These are phyloP conservation scores for Malus hybrid DNA, from an alignment of 331 rosid species.

Conservation along the genomic window DNA sequence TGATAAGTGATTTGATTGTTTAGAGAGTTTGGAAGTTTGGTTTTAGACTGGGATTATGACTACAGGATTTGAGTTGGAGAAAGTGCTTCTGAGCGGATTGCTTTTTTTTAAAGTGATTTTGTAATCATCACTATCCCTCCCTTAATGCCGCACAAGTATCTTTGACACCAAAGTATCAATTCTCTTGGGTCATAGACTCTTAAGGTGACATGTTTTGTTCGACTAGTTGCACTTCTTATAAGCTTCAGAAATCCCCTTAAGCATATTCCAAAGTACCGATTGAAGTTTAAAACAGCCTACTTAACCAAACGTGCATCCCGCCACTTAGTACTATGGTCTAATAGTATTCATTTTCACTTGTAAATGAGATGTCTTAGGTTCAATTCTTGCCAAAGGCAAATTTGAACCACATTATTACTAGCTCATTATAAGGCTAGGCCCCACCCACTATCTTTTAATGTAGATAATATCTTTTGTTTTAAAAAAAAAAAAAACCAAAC, in stretches of 20 bases:
- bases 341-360: no score
- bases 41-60: not conserved
- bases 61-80: not conserved
- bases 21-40: not conserved
- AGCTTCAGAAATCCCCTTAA: not conserved
- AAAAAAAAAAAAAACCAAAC: no score
- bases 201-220: not conserved
- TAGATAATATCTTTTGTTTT: no score
- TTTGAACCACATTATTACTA: no score
- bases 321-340: no score
- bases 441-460: accelerated
- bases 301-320: no score
- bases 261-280: not conserved
- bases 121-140: not conserved
- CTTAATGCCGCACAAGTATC: not conserved
- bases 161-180: not conserved
- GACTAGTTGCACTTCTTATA: not conserved
- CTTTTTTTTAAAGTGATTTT: not conserved
- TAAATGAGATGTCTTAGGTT: no score
- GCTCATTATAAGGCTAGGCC: no score
- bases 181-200: not conserved
- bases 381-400: no score
- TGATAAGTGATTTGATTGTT: not conserved
- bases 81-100: not conserved
- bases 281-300: not conserved